Evolutionary conservation across 2,329 filamentous ascomycete genomes (phyloP).

Genomic region (Apiospora aurea): DNA sequence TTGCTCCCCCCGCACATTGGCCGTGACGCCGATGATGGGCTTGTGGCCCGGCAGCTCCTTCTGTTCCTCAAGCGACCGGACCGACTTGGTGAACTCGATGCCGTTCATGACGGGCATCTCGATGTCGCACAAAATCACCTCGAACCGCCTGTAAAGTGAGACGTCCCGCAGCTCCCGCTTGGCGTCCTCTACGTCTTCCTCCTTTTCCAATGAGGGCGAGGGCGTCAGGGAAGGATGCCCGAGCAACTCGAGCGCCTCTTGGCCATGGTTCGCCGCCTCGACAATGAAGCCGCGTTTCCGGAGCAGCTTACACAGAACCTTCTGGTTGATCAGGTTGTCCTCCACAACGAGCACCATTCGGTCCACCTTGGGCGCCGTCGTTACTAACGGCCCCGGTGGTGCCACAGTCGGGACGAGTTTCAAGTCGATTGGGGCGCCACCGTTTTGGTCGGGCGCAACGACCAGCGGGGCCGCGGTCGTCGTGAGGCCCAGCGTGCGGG

Average conservation of each 20-base stretch:
- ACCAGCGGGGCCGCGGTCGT: constrained; percentile 26
- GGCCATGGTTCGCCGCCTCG: constrained; percentile 63
- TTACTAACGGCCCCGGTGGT: not conserved
- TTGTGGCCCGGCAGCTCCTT: constrained; percentile 33
- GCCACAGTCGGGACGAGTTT: constrained; percentile 22
- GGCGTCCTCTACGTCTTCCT: not conserved
- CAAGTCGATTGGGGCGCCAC: constrained; percentile 23
- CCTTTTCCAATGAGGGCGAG: constrained; percentile 6
- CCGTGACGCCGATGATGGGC: constrained; percentile 39
- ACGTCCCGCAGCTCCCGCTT: not conserved
- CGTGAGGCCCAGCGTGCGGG: constrained; percentile 26
- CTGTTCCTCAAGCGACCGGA: constrained; percentile 33
- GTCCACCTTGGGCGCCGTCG: not conserved
- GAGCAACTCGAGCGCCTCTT: constrained; percentile 56
- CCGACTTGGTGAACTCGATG: constrained; percentile 35
- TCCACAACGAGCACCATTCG: constrained; percentile 60
- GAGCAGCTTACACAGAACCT: constrained; percentile 60
- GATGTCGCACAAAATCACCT: constrained; percentile 39
- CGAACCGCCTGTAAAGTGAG: constrained; percentile 29
- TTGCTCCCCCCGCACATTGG: constrained; percentile 39
- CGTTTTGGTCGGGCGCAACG: constrained; percentile 5
- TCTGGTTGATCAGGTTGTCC: constrained; percentile 68
- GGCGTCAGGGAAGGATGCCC: constrained; percentile 3
- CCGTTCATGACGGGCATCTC: constrained; percentile 41
- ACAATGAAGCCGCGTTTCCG: constrained; percentile 57